Conservation (phyloP, 495 filamentous ascomycete species). For the Aspergillus incahuasiensis region DNA sequence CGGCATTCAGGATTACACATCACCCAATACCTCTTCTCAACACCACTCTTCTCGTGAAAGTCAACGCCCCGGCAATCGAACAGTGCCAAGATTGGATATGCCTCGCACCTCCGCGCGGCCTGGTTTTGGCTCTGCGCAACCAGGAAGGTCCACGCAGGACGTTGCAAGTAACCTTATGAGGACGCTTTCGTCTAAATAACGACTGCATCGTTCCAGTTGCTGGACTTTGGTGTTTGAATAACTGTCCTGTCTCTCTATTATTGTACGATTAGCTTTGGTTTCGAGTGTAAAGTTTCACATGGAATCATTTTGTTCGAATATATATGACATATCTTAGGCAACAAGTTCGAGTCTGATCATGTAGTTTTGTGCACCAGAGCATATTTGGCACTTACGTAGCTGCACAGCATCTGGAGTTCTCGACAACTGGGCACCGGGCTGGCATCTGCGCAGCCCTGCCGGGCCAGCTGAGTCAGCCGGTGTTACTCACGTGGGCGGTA, state of each 20-base stretch:
- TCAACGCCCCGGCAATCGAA: constrained; percentile 21
- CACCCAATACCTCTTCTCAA: constrained; percentile 15
- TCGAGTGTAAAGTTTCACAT: constrained; percentile 28
- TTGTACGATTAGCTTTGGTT: constrained; percentile 40
- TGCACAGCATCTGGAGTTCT: too few species aligned
- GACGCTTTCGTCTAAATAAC: constrained; percentile 8
- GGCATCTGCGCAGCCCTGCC: too few species aligned
- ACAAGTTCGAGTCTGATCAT: neutral
- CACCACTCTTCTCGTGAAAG: constrained; percentile 21
- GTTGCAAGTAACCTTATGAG: constrained; percentile 33
- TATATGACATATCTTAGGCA: constrained; percentile 32
- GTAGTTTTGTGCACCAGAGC: too few species aligned
- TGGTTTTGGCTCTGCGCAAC: neutral
- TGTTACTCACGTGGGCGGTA: constrained; percentile 11
- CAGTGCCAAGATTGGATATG: constrained; percentile 34
- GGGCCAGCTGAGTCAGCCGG: neutral
- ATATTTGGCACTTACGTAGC: too few species aligned
- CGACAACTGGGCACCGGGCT: too few species aligned
- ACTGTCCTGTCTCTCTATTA: neutral
- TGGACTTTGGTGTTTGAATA: neutral
- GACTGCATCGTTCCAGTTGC: neutral
- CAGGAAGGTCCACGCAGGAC: constrained; percentile 21
- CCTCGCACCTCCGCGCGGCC: constrained; percentile 2
- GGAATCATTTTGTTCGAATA: constrained; percentile 16
- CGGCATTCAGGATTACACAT: constrained; percentile 35